These are phyloP conservation scores for Cadophora luteo-olivacea DNA, from an alignment of 2,329 filamentous ascomycete genomes.

Conservation along the genomic window DNA sequence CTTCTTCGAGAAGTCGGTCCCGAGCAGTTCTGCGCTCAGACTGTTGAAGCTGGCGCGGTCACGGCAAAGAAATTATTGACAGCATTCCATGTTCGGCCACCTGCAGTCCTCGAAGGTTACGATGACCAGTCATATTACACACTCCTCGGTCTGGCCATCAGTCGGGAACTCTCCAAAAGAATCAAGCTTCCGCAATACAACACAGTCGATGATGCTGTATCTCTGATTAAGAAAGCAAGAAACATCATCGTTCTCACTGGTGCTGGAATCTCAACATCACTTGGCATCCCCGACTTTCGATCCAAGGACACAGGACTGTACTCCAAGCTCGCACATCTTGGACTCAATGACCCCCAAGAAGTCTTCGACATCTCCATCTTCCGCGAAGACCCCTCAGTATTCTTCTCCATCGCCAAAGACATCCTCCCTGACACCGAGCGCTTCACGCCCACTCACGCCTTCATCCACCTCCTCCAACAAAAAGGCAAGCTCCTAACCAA, in stretches of 20 bases:
- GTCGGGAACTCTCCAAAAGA: constrained; percentile 80
- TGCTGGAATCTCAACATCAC: constrained; percentile 93
- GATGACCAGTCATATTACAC: constrained; percentile 78
- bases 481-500: constrained; percentile 92
- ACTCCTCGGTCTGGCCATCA: constrained; percentile 78
- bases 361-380: constrained; percentile 94
- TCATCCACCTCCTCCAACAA: constrained; percentile 88
- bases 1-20: constrained; percentile 80
- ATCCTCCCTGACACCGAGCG: constrained; percentile 82
- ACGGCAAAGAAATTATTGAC: constrained; percentile 84
- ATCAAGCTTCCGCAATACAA: constrained; percentile 83
- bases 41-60: constrained; percentile 71
- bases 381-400: constrained; percentile 83
- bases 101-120: constrained; percentile 73
- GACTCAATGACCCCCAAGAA: constrained; percentile 82
- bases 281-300: constrained; percentile 96
- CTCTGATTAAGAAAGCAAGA: constrained; percentile 72
- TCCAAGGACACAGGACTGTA: constrained; percentile 94
- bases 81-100: constrained; percentile 81
- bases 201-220: constrained; percentile 84
- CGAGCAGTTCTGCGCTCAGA: constrained; percentile 75
- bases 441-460: constrained; percentile 91
- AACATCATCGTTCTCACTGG: constrained; percentile 96
- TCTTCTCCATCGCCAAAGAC: constrained; percentile 90
- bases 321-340: constrained; percentile 79